Conservation (phyloP, 208 protist species). For the Naegleria gruberi region DNA sequence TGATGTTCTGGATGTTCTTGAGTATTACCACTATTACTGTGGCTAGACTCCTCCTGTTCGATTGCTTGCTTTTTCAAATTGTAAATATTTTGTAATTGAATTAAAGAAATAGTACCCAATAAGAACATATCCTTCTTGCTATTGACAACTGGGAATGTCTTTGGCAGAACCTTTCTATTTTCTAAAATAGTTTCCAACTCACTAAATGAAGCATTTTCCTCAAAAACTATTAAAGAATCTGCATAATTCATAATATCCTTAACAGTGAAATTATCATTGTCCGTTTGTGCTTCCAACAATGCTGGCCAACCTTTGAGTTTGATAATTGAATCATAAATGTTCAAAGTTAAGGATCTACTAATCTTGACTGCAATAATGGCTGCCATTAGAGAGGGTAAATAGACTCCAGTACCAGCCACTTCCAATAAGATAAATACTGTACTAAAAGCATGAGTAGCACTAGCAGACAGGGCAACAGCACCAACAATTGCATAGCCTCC, state of each 20-base stretch:
- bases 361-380: background rate
- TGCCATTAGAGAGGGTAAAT: background rate
- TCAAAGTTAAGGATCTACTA: background rate
- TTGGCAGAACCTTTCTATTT: background rate
- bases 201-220: background rate
- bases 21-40: background rate
- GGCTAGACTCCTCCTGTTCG: background rate
- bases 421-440: conserved; percentile 4
- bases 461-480: background rate
- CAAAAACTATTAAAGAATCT: background rate
- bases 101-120: background rate
- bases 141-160: background rate
- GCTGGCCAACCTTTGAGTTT: background rate
- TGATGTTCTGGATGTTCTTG: too few species aligned
- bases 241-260: conserved; percentile 7
- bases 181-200: background rate
- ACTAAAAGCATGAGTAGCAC: background rate
- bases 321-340: background rate
- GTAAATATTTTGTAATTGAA: background rate
- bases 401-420: background rate
- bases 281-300: background rate
- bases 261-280: background rate
- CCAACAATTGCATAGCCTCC: conserved; percentile 6
- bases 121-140: background rate
- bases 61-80: background rate